Evolutionary conservation across 2,329 filamentous ascomycete species (phyloP).

Genomic region (Monosporascus sp.): DNA sequence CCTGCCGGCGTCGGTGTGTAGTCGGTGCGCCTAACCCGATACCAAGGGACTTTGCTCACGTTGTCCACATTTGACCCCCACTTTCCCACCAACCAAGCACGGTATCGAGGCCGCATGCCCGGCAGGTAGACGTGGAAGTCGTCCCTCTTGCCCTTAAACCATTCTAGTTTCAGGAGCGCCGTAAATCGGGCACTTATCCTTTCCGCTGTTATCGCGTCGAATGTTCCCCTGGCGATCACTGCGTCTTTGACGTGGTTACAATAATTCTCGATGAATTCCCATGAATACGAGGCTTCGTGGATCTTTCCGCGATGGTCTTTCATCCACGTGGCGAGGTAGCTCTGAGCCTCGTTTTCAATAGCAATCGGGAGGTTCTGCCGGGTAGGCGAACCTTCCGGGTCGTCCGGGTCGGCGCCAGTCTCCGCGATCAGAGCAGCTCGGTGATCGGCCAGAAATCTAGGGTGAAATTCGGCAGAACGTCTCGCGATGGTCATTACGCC

Average conservation of each 20-base stretch:
- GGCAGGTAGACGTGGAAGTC: background rate
- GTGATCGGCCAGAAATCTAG: background rate
- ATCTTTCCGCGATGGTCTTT: background rate
- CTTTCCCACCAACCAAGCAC: conserved; percentile 9
- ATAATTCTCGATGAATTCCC: background rate
- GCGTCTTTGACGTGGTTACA: background rate
- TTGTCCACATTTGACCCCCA: background rate
- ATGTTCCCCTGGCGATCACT: background rate
- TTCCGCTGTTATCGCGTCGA: background rate
- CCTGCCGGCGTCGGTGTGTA: background rate
- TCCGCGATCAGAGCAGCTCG: background rate
- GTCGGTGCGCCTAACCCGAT: background rate
- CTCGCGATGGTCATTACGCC: background rate
- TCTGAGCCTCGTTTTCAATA: background rate
- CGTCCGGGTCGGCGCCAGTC: background rate
- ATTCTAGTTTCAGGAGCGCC: background rate
- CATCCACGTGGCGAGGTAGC: background rate
- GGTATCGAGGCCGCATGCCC: conserved; percentile 9
- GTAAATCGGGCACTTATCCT: background rate
- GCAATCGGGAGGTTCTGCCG: background rate
- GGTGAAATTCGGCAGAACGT: background rate
- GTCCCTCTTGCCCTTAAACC: background rate
- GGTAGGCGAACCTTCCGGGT: background rate
- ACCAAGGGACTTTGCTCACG: background rate
- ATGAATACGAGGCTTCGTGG: background rate